Conservation (phyloP, 306 rosid genomes). For the Prunus armeniaca region DNA sequence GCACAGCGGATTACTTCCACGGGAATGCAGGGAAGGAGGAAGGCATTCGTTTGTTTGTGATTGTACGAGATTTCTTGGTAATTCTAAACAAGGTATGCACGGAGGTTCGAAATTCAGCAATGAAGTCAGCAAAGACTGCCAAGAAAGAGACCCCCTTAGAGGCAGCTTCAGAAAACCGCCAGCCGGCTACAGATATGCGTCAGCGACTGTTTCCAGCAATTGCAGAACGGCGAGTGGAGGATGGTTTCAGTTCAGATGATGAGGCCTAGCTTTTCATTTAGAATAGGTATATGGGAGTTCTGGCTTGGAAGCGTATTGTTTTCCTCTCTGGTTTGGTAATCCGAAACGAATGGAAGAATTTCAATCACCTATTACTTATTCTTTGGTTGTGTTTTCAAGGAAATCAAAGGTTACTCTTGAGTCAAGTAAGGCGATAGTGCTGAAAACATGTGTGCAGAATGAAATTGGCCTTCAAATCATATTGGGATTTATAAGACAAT, state of each 20-base stretch:
- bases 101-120: conserved; percentile 43
- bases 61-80: conserved; percentile 75
- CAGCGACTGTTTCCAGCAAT: conserved; percentile 74
- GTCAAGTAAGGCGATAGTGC: neutral
- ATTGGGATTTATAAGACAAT: neutral
- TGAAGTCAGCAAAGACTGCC: conserved; percentile 30
- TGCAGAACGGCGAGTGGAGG: conserved; percentile 48
- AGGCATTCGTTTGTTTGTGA: conserved; percentile 68
- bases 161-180: conserved; percentile 28
- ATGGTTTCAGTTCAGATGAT: conserved; percentile 65
- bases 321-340: neutral
- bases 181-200: conserved; percentile 22
- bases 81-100: conserved; percentile 73
- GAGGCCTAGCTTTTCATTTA: conserved; percentile 28
- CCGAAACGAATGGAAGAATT: neutral
- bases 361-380: neutral
- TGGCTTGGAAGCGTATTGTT: neutral
- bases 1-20: conserved; percentile 79
- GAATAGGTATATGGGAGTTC: conserved; percentile 19
- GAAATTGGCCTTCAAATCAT: neutral
- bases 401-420: conserved; percentile 13
- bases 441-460: neutral
- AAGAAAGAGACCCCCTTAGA: conserved; percentile 39
- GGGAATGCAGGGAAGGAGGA: conserved; percentile 84
- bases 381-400: conserved; percentile 9